Evolutionary conservation across 78 protist genomes (phyloP), one percentile per base, ranked within the genome.

Genomic region (Chrysochromulina parva): DNA sequence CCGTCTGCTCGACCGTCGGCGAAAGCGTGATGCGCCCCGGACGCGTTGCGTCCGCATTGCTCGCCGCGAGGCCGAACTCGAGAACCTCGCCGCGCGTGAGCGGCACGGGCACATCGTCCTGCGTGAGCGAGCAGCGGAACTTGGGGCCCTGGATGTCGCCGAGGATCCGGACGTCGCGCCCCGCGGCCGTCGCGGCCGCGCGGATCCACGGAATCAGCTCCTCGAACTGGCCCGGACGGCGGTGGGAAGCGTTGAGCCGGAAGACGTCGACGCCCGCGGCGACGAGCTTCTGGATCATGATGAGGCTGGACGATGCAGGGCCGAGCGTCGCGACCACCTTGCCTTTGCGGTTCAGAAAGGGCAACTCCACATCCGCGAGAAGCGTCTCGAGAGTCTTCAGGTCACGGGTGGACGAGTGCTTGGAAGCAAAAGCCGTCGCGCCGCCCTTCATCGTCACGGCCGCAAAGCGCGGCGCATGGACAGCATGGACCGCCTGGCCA

Each of bases 111-210:
- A 10, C 93, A 38, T 50, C 84, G 0, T 4, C 62, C 47, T 57
- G 14, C 52, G 48, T 22, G 55, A 9, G 1, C 17, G 22, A 20
- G 85, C 87, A 80, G 26, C 93, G 91, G 66, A 85, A 65, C 48
- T 92, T 92, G 38, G 88, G 90, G 54, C 93, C 94, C 59, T 92
- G 94, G 57, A 92, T 19, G 38, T 92, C 94, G 11, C 52, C 65
- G n/a, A 82, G 88, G 24, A 82, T 28, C 54, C 11, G 3, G 54
- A 53, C 65, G 16, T 55, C 48, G 16, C 48, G 10, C 26, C 9
- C 11, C 53, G 2, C 4, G 69, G 1, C 53, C 53, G 2, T 14
- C 54, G 65, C 52, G 28, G 1, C 59, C 26, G 1, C 55, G 5
- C 59, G 82, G 92, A 66, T 80, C 20, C 9, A 50, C 58, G 53